Evolutionary conservation across 2,329 filamentous ascomycete species (phyloP), one percentile per base, ranked within the genome.

Genomic region (Colletotrichum sp.): DNA sequence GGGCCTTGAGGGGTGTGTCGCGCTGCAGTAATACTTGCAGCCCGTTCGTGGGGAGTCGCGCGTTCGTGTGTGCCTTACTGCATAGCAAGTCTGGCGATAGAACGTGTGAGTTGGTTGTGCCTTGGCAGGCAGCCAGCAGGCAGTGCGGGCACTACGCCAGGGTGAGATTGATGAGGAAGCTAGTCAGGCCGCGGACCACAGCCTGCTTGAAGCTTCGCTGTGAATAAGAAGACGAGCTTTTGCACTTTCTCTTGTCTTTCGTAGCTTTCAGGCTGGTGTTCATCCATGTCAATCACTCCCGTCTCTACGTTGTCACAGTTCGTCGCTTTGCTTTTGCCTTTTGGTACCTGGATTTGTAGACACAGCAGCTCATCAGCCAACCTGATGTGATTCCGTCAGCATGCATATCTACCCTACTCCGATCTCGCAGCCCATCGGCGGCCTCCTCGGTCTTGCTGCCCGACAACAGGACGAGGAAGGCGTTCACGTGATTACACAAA

Each of bases 401-500:
- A 76, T 76, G 74, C 49, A 32, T 55, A 69, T 72, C 26, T 49
- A 15, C 34, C 69, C 60, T 9, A 69, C 70, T 69, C 74, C 74
- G 64, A 65, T 74, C 18, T 52, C 71, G 71, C 64, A 24, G 49
- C 73, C 70, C 21, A 28, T 36, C 28, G 65, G 30, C 32, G 60
- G 26, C 59, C 70, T 32, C 62, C 74, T 32, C 60, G 4, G n/a
- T 10, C 62, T 68, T 57, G 70, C 59, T 64, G 59, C 64, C 64
- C 70, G 74, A 69, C 74, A 73, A 34, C 57, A 74, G n/a, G 70
- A 76, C 8, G 21, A 52, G 10, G 44, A 24, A 18, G 62, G 13
- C 13, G n/a, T 76, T 3, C 74, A 74, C 65, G 74, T 76, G 62
- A 79, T 87, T 57, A 86, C 84, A 18, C 85, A 86, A 78, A 86